Conservation (phyloP, 2,329 filamentous ascomycete genomes). For the Trichoderma afroharzianum region DNA sequence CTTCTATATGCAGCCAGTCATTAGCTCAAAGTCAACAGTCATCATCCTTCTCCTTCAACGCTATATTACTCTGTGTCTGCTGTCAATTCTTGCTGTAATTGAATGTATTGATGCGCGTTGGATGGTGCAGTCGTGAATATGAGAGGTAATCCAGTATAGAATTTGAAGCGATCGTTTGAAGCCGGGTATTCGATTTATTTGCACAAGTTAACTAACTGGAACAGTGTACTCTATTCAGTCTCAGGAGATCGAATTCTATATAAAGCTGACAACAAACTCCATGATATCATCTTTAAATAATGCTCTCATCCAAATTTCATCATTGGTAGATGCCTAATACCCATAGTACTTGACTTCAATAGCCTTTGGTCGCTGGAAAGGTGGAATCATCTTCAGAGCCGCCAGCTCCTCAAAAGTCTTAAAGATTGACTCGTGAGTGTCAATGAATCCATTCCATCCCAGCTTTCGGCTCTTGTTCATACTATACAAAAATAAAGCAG, state of each 20-base stretch:
- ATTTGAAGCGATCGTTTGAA: neutral
- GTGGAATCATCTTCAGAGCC: neutral
- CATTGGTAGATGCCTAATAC: neutral
- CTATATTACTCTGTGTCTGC: too few species aligned
- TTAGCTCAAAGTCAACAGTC: too few species aligned
- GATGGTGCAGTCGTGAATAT: too few species aligned
- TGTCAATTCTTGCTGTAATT: too few species aligned
- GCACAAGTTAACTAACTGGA: neutral
- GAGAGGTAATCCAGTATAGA: too few species aligned
- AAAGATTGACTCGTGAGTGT: neutral
- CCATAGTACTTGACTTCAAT: neutral
- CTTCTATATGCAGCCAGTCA: too few species aligned
- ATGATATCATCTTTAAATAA: neutral
- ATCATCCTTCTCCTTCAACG: neutral
- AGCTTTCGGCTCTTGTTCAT: constrained; percentile 2
- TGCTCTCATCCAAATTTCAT: neutral
- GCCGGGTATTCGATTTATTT: neutral
- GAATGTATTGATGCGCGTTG: too few species aligned
- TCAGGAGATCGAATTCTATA: neutral
- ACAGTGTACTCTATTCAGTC: neutral
- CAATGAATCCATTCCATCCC: constrained; percentile 1
- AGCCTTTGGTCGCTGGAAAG: neutral
- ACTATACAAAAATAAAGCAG: neutral
- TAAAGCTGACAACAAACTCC: neutral
- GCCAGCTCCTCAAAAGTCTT: neutral